These are phyloP conservation scores for Metschnikowia colocasiae DNA, from an alignment of 805 yeast genomes.

Conservation along the genomic window DNA sequence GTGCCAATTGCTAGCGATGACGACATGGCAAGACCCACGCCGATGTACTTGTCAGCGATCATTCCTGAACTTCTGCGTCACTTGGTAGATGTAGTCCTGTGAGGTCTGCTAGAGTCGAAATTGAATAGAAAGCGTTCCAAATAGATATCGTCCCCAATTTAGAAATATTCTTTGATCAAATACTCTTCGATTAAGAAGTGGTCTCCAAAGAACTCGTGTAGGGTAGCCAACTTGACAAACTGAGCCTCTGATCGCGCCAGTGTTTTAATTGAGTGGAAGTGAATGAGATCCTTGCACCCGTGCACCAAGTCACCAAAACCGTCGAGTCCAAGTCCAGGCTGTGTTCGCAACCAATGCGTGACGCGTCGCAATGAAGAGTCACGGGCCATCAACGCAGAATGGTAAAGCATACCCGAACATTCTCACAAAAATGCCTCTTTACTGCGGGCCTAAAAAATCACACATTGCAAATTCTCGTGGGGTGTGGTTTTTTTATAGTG, in stretches of 20 bases:
- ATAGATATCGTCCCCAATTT: background rate
- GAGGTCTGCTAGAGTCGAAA: background rate
- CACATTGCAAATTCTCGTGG: background rate
- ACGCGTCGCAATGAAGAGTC: background rate
- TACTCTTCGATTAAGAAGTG: no score
- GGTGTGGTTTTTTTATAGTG: background rate
- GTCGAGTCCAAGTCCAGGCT: background rate
- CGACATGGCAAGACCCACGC: slow-evolving; percentile 81
- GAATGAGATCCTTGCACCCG: background rate
- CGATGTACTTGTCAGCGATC: slow-evolving; percentile 84
- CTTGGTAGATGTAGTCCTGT: background rate
- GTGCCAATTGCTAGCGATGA: slow-evolving; percentile 88
- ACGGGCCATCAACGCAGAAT: background rate
- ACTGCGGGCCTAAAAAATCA: background rate
- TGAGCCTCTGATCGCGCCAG: background rate
- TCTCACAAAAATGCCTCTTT: no score
- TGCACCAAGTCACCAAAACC: background rate
- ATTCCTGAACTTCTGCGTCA: slow-evolving; percentile 11
- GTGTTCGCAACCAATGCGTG: background rate
- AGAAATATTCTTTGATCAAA: no score
- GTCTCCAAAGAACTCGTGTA: background rate
- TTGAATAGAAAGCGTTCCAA: background rate
- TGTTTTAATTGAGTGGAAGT: background rate
- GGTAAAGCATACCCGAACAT: no score
- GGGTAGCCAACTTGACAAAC: background rate